Percentiles rank a stretch among this genome's conserved stretches.
Conservation (phyloP, 2,329 filamentous ascomycete species). For the Cladobotryum protrusum region DNA sequence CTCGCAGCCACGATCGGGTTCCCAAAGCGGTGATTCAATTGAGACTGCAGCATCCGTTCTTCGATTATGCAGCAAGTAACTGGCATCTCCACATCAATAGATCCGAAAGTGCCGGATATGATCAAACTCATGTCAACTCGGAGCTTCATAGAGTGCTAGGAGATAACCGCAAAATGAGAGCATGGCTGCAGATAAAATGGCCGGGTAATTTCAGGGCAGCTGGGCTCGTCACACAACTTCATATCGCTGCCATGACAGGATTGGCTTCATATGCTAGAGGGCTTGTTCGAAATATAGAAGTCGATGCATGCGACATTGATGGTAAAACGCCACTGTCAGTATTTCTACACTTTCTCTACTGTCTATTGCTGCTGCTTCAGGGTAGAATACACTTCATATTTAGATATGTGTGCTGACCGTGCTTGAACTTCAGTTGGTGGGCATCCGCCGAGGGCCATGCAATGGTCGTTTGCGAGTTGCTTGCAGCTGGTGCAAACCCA, state of each 20-base stretch:
- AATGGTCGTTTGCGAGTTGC: conserved; percentile 14
- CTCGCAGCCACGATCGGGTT: not conserved
- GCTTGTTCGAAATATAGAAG: conserved; percentile 12
- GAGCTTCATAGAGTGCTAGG: conserved; percentile 11
- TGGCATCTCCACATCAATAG: conserved; percentile 24
- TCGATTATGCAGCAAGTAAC: conserved; percentile 24
- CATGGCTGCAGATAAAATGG: conserved; percentile 14
- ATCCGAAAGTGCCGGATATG: conserved; percentile 15
- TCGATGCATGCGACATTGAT: conserved; percentile 12
- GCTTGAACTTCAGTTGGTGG: conserved; percentile 15
- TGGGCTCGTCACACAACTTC: conserved; percentile 7
- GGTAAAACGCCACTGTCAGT: conserved; percentile 19
- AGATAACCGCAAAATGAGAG: conserved; percentile 4
- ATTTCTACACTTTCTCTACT: not conserved
- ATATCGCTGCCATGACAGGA: conserved; percentile 16
- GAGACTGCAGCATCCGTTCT: conserved; percentile 20
- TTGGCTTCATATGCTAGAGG: conserved; percentile 15
- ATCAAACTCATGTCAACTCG: conserved; percentile 12
- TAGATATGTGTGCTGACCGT: not conserved
- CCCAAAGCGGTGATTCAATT: conserved; percentile 1
- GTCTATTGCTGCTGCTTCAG: not conserved
- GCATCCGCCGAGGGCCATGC: conserved; percentile 20
- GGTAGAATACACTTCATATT: not conserved
- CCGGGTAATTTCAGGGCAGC: not conserved
- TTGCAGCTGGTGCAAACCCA: conserved; percentile 21